These are phyloP conservation scores for Beauveria sp. DNA, from an alignment of 2,329 filamentous ascomycete species.

Conservation along the genomic window DNA sequence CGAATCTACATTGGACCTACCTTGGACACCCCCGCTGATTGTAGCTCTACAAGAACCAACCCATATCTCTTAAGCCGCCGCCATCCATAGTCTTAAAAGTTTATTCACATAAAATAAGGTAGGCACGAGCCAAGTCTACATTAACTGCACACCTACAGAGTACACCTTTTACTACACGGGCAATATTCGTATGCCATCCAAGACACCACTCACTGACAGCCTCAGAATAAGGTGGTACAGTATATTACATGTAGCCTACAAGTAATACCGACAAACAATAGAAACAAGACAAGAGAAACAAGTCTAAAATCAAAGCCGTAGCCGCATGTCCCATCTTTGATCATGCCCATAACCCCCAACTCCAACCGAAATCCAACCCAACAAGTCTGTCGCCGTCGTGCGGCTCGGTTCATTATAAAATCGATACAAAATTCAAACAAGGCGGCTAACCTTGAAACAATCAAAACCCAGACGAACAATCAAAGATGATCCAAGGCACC, in stretches of 20 bases:
- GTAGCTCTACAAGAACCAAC: too few relatives aligned
- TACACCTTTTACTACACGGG: neutral
- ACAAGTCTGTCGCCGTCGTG: slow-evolving; percentile 7
- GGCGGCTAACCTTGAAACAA: too few relatives aligned
- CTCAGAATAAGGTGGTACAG: neutral
- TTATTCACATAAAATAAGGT: too few relatives aligned
- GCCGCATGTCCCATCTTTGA: neutral
- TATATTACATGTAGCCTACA: neutral
- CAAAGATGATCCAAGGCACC: neutral
- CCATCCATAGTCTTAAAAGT: too few relatives aligned
- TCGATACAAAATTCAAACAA: neutral
- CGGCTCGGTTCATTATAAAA: slow-evolving; percentile 2
- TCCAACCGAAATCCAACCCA: neutral
- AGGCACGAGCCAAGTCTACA: too few relatives aligned
- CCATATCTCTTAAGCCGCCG: too few relatives aligned
- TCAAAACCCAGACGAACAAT: neutral
- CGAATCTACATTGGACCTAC: too few relatives aligned
- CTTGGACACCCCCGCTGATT: too few relatives aligned
- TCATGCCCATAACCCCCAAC: neutral
- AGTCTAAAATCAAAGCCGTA: neutral
- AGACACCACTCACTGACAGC: neutral
- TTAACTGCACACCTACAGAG: too few relatives aligned
- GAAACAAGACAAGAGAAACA: neutral
- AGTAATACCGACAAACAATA: neutral
- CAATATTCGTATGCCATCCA: neutral